These are phyloP conservation scores for Nicotiana obtusifolia DNA, from an alignment of 257 asterid species.

Conservation along the genomic window DNA sequence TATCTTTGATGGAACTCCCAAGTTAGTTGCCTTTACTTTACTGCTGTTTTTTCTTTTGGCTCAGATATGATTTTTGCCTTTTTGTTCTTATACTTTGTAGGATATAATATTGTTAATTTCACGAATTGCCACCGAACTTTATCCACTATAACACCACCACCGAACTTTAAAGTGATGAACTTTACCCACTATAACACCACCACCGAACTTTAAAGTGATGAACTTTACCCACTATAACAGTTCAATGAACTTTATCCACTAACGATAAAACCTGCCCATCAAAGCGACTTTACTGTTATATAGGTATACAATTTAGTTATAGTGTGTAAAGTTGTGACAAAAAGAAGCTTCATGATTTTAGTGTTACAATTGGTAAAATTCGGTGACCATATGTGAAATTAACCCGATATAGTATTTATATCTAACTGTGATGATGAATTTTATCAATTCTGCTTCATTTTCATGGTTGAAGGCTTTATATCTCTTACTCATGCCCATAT, in stretches of 20 bases:
- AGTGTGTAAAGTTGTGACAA: not conserved
- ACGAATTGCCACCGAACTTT: too few species aligned
- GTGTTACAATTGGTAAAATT: not conserved
- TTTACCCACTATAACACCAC: too few species aligned
- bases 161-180: too few species aligned
- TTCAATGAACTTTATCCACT: too few species aligned
- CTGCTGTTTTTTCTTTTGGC: not conserved
- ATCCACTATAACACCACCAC: too few species aligned
- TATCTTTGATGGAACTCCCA: constrained; percentile 78
- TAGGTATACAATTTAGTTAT: too few species aligned
- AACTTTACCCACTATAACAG: too few species aligned
- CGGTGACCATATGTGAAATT: not conserved
- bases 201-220: too few species aligned
- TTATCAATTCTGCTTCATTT: constrained; percentile 1
- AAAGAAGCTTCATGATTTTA: not conserved
- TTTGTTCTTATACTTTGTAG: not conserved
- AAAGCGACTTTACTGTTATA: too few species aligned
- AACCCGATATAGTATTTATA: not conserved
- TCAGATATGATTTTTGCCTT: not conserved
- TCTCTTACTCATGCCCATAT: constrained; percentile 74
- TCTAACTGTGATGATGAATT: not conserved
- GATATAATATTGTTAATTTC: not conserved
- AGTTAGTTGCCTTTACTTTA: constrained; percentile 30
- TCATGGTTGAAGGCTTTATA: constrained; percentile 61
- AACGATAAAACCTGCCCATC: too few species aligned